Evolutionary conservation across 352 stramenopile species (phyloP).

Genomic region (Globisporangium emineosum): DNA sequence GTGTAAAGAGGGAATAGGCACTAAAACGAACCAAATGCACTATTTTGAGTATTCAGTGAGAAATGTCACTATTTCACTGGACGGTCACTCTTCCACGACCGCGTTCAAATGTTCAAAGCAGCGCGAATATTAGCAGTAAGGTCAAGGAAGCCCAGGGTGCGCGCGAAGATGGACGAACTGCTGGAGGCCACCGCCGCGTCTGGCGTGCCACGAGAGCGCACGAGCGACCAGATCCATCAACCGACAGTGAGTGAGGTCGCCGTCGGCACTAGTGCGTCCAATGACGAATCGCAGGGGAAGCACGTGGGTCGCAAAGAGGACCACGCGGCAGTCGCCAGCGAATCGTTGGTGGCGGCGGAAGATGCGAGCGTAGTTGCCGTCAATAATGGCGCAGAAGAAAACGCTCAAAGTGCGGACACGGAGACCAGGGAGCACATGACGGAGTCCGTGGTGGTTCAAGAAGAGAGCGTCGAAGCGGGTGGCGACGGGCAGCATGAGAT

Average conservation of each 20-base stretch:
- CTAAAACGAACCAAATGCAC: too few relatives aligned
- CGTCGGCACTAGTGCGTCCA: background rate
- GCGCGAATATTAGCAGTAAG: background rate
- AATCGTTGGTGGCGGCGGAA: constrained; percentile 5
- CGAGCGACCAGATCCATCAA: background rate
- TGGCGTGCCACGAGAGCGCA: constrained; percentile 6
- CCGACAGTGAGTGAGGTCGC: background rate
- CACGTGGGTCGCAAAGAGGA: background rate
- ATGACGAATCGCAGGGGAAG: constrained; percentile 12
- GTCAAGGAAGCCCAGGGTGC: background rate
- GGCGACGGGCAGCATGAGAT: background rate
- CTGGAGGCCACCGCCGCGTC: constrained; percentile 19
- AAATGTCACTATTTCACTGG: constrained; percentile 5
- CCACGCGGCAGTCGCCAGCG: constrained; percentile 4
- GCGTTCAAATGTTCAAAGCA: constrained; percentile 13
- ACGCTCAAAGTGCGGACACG: background rate
- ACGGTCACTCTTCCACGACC: constrained; percentile 11
- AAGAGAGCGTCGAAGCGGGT: background rate
- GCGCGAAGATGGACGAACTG: constrained; percentile 18
- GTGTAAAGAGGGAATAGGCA: too few relatives aligned
- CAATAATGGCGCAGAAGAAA: background rate
- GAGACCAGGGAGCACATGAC: background rate
- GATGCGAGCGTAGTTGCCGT: background rate
- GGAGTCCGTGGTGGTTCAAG: background rate
- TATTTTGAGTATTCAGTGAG: too few relatives aligned